Conservation (phyloP, 768 basidiomycete genomes). For the Psilocybe azurescens region DNA sequence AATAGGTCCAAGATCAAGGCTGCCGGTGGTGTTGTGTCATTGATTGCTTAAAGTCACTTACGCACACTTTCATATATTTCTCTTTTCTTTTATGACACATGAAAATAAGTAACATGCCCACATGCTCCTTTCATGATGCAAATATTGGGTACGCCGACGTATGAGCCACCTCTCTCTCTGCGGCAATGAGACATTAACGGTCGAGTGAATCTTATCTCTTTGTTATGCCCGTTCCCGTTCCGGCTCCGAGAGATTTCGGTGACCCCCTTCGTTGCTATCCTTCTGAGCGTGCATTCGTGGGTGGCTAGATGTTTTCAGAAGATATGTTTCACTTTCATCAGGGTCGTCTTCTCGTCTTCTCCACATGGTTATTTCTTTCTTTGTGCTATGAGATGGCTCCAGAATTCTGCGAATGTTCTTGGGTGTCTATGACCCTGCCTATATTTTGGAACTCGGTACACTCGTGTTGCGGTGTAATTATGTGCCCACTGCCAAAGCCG, state of each 20-base stretch:
- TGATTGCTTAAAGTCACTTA: constrained; percentile 73
- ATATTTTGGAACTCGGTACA: background rate
- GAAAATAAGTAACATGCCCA: constrained; percentile 31
- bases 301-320: too few relatives aligned
- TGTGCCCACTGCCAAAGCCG: too few relatives aligned
- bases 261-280: too few relatives aligned
- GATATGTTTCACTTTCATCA: too few relatives aligned
- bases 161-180: background rate
- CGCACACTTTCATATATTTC: constrained; percentile 33
- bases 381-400: too few relatives aligned
- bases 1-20: constrained; percentile 81
- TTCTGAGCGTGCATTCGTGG: too few relatives aligned
- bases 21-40: constrained; percentile 92
- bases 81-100: constrained; percentile 32
- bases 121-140: constrained; percentile 8
- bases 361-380: too few relatives aligned
- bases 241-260: too few relatives aligned
- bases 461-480: background rate
- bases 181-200: background rate
- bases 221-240: too few relatives aligned
- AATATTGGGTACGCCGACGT: background rate
- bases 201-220: too few relatives aligned
- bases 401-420: background rate
- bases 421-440: background rate
- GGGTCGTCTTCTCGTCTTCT: too few relatives aligned